A percentile compares a stretch with the other conserved stretches of the same genome.
Conservation (phyloP, 2,329 filamentous ascomycete genomes). For the Bipolaris oryzae region DNA sequence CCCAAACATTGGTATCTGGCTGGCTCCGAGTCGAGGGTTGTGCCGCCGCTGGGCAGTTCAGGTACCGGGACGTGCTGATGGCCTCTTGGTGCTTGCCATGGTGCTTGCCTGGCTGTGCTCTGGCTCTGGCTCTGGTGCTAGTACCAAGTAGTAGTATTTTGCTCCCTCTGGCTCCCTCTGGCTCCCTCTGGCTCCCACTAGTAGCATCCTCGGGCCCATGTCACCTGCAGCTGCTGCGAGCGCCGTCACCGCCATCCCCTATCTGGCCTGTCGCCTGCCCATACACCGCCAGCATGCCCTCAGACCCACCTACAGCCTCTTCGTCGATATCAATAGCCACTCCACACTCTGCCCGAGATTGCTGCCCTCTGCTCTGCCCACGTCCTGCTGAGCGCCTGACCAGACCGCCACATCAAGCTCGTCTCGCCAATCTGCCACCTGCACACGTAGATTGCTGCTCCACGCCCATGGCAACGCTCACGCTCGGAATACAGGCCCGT, state of each 20-base stretch:
- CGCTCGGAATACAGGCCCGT: constrained; percentile 22
- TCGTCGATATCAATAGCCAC: constrained; percentile 6
- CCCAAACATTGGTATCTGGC: neutral
- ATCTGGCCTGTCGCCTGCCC: neutral
- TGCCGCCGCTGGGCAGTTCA: neutral
- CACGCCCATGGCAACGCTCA: neutral
- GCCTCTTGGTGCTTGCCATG: too few relatives aligned
- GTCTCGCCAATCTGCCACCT: constrained; percentile 19
- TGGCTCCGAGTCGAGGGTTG: neutral
- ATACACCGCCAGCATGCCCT: constrained; percentile 10
- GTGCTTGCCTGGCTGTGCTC: constrained; percentile 7
- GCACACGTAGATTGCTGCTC: constrained; percentile 19
- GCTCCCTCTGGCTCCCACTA: too few relatives aligned
- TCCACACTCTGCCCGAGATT: constrained; percentile 7
- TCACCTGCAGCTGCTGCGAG: constrained; percentile 5
- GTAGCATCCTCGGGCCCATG: constrained; percentile 10
- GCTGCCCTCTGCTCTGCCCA: neutral
- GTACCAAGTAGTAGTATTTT: too few relatives aligned
- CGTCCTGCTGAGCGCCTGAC: too few relatives aligned
- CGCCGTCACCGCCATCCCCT: constrained; percentile 6
- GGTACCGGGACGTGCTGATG: constrained; percentile 11
- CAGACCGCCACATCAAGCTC: neutral
- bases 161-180: too few relatives aligned
- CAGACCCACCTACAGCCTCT: constrained; percentile 2
- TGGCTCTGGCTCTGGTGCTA: too few relatives aligned